Evolutionary conservation across 2,329 filamentous ascomycete genomes (phyloP).

Genomic region (Diaporthe sp.): DNA sequence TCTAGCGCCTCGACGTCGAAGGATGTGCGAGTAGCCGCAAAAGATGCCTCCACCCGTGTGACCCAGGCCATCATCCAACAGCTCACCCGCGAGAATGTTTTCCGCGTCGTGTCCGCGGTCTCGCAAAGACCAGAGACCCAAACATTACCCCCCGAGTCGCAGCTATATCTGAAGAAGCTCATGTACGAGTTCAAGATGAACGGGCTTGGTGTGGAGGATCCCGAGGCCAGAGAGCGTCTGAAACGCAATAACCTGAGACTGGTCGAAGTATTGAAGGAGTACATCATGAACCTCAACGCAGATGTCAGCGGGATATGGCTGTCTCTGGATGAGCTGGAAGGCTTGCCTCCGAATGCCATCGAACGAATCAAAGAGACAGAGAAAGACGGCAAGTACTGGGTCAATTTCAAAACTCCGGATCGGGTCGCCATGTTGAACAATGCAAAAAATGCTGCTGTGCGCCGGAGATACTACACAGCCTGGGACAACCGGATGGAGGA

Average conservation of each 20-base stretch:
- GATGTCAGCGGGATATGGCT: background rate
- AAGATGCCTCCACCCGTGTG: background rate
- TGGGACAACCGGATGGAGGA: background rate
- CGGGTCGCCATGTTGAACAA: background rate
- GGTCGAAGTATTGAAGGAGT: background rate
- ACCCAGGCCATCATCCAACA: background rate
- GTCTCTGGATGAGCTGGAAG: background rate
- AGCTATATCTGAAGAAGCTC: background rate
- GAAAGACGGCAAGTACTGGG: background rate
- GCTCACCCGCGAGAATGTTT: background rate
- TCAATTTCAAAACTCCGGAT: background rate
- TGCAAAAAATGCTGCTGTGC: background rate
- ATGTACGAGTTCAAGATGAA: conserved; percentile 3
- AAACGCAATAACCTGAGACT: background rate
- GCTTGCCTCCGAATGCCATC: background rate
- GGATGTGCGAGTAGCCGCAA: background rate
- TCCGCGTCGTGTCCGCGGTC: background rate
- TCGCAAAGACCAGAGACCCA: background rate
- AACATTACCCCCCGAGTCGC: background rate
- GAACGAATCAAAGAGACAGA: background rate
- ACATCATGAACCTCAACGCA: conserved; percentile 8
- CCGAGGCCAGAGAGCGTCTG: background rate
- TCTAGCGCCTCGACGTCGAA: background rate
- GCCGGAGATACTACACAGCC: background rate
- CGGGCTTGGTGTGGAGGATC: background rate